Conservation (phyloP, 176 grass and related monocot species). For the Ensete ventricosum region DNA sequence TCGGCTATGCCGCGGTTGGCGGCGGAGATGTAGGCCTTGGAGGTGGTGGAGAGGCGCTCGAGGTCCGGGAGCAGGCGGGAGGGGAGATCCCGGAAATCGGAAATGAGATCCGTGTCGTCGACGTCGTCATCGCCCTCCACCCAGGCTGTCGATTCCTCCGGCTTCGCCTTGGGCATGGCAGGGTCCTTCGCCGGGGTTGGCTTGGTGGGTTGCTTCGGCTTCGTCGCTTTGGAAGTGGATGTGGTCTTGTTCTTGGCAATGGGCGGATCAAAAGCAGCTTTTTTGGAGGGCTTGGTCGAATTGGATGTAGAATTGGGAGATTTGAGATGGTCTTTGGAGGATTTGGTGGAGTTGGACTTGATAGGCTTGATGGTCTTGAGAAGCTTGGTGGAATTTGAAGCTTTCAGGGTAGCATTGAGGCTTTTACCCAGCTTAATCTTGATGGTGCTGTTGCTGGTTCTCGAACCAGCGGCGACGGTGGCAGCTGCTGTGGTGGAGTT, state of each 20-base stretch:
- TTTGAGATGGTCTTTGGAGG: slow-evolving; percentile 39
- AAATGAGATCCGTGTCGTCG: slow-evolving; percentile 42
- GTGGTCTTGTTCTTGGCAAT: slow-evolving; percentile 6
- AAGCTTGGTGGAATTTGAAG: slow-evolving; percentile 26
- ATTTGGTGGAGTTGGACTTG: slow-evolving; percentile 39
- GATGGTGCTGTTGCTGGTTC: not conserved
- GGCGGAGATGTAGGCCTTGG: slow-evolving; percentile 74
- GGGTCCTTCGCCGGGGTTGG: slow-evolving; percentile 2
- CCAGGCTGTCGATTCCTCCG: slow-evolving; percentile 29
- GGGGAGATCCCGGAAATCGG: slow-evolving; percentile 63
- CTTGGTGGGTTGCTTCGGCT: not conserved
- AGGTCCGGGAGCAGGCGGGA: slow-evolving; percentile 74
- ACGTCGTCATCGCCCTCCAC: slow-evolving; percentile 31
- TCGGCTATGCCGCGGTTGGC: slow-evolving; percentile 67
- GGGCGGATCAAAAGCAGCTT: slow-evolving; percentile 1
- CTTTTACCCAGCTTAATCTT: slow-evolving; percentile 36
- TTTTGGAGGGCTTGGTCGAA: slow-evolving; percentile 40
- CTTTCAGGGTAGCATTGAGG: slow-evolving; percentile 18
- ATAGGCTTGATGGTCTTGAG: slow-evolving; percentile 33
- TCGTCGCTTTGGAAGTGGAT: not conserved
- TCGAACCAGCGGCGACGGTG: not conserved
- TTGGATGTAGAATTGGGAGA: slow-evolving; percentile 21
- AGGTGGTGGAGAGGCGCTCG: slow-evolving; percentile 62
- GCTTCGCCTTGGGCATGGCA: slow-evolving; percentile 15
- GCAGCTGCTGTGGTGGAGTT: slow-evolving; percentile 28